Evolutionary conservation across 768 basidiomycete genomes (phyloP), one percentile per base, ranked within the genome.

Genomic region (Rhodosporidiobolus sp.): DNA sequence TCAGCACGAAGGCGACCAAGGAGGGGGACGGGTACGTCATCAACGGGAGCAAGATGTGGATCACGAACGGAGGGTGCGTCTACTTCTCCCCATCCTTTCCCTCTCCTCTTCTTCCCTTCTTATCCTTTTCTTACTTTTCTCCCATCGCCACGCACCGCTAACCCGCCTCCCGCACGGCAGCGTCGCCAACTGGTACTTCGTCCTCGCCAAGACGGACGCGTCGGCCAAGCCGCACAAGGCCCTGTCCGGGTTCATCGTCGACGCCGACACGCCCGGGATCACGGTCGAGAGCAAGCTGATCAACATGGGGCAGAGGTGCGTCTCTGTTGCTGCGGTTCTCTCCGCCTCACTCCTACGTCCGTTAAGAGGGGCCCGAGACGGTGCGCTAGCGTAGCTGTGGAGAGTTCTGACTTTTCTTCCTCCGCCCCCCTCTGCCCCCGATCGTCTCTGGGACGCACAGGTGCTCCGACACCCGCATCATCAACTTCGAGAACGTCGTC

Each of bases 131-230:
- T 2, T 22, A 38, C 35, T 6, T 53, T 11, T 8, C 10, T 11
- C 4, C 24, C 24, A n/a, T n/a, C n/a, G n/a, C n/a, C n/a, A n/a
- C n/a, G n/a, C n/a, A n/a, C n/a, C n/a, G n/a, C n/a, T n/a, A n/a
- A n/a, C n/a, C n/a, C 45, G 28, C 26, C 43, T 45, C 35, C 45
- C 17, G 16, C 32, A 49, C n/a, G 48, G 9, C 34, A 46, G 64
- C 35, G 77, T 81, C 56, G 81, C 81, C 43, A 81, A 82, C 76
- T 83, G 82, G 82, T 81, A 80, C 79, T 82, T 82, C 63, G 82
- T 83, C 11, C 78, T 83, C 30, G 82, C 82, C 28, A 78, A 79
- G 19, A 82, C 81, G 24, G 81, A 83, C 65, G 57, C 79, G 4
- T 45, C 61, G 5, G 81, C 78, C 6, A 75, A 81, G 32, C 72